Conservation (phyloP, 192 early-diverging fungal genomes). For the Linnemannia hyalina region DNA sequence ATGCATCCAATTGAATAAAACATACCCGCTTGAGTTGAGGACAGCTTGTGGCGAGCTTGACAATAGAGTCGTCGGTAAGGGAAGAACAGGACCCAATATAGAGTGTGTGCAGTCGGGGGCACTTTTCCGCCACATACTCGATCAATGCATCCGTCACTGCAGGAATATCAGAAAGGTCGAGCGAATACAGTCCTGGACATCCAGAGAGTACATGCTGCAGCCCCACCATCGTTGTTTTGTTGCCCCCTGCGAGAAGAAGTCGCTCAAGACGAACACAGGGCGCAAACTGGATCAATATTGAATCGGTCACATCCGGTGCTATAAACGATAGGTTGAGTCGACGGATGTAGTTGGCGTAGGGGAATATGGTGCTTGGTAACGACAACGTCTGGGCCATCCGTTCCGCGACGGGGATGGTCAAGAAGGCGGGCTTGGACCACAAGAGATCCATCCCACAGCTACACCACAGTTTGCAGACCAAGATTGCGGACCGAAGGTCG, state of each 20-base stretch:
- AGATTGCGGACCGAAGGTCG: conserved; percentile 62
- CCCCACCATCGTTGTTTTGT: conserved; percentile 54
- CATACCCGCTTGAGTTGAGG: conserved; percentile 64
- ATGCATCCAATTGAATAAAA: neutral
- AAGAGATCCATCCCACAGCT: conserved; percentile 46
- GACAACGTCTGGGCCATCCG: conserved; percentile 34
- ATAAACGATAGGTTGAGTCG: conserved; percentile 68
- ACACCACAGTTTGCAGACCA: conserved; percentile 64
- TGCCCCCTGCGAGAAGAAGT: conserved; percentile 63
- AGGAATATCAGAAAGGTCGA: conserved; percentile 67
- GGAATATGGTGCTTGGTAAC: conserved; percentile 42
- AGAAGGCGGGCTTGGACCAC: conserved; percentile 31
- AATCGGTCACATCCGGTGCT: conserved; percentile 54
- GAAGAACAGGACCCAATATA: conserved; percentile 65
- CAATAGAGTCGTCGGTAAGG: conserved; percentile 63
- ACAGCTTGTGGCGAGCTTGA: conserved; percentile 59
- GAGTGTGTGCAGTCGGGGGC: conserved; percentile 66
- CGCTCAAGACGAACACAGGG: conserved; percentile 65
- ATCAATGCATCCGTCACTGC: conserved; percentile 60
- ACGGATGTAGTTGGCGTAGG: conserved; percentile 65
- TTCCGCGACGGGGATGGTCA: conserved; percentile 5
- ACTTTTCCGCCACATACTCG: conserved; percentile 57
- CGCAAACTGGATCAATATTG: conserved; percentile 54
- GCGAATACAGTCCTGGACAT: conserved; percentile 50
- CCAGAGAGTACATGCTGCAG: conserved; percentile 54